Conservation (phyloP, 1,139 yeast genomes). For the Candida sojae region DNA sequence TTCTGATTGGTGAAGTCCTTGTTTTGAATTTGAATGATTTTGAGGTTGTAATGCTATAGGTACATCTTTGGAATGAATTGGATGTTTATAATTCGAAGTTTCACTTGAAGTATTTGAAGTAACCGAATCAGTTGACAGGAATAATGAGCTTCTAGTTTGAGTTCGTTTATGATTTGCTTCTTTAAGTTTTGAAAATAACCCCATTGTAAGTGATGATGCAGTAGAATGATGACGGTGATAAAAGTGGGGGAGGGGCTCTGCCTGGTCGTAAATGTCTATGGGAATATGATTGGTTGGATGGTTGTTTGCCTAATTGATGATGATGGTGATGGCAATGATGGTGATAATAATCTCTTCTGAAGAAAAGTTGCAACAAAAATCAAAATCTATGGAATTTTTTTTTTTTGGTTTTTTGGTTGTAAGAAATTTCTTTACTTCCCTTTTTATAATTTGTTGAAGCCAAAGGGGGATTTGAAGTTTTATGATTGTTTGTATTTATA, state of each 20-base stretch:
- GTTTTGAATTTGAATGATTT: not conserved
- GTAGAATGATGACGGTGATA: not conserved
- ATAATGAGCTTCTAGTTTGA: conserved; percentile 18
- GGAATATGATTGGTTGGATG: too few species aligned
- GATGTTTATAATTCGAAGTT: conserved; percentile 15
- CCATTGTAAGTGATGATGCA: conserved; percentile 15
- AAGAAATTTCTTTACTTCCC: too few species aligned
- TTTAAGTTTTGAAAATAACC: conserved; percentile 22
- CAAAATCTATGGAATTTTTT: too few species aligned
- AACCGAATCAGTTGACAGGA: conserved; percentile 33
- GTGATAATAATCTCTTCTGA: too few species aligned
- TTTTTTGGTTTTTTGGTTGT: too few species aligned
- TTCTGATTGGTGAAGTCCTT: not conserved
- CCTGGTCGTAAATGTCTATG: too few species aligned
- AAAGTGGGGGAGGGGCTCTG: not conserved
- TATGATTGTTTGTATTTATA: too few species aligned
- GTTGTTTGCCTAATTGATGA: too few species aligned
- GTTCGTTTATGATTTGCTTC: conserved; percentile 10
- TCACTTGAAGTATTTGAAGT: conserved; percentile 37
- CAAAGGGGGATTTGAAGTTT: too few species aligned
- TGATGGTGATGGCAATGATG: too few species aligned
- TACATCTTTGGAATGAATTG: conserved; percentile 8
- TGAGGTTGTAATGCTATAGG: conserved; percentile 15
- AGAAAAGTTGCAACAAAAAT: too few species aligned
- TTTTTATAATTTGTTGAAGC: too few species aligned